phyloP scores from a whole-genome alignment of 345 rosid genomes.

The Ailanthus altissimus region DNA sequence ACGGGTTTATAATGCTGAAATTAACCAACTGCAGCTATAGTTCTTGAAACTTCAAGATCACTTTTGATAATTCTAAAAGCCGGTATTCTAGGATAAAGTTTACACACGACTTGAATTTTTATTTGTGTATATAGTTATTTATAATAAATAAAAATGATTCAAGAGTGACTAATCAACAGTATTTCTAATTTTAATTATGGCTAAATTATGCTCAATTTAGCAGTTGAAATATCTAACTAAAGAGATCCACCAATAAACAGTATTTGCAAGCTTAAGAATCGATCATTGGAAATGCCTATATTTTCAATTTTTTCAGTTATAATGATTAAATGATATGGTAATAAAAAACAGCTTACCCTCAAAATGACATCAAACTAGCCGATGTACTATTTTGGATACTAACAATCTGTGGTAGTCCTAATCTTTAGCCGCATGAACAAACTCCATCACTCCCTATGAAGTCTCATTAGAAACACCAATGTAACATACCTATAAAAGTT shows the following conservation, averaged over 20 bases:
- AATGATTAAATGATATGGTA: slow-evolving; percentile 3
- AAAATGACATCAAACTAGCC: slow-evolving; percentile 61
- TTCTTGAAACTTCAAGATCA: background rate
- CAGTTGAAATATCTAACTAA: background rate
- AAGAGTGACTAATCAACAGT: background rate
- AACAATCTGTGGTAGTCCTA: slow-evolving; percentile 87
- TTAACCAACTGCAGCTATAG: background rate
- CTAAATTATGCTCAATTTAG: background rate
- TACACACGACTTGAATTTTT: background rate
- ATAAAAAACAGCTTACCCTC: slow-evolving; percentile 50
- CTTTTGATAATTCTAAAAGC: background rate
- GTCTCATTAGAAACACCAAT: slow-evolving; percentile 92
- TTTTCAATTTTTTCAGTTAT: slow-evolving; percentile 2
- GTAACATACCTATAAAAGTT: slow-evolving; percentile 62
- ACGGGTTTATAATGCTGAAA: slow-evolving; percentile 5
- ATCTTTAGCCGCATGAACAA: slow-evolving; percentile 74
- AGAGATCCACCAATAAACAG: background rate
- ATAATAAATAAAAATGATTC: background rate
- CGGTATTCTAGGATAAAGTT: background rate
- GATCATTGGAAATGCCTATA: background rate
- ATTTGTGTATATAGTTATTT: background rate
- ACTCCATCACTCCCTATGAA: slow-evolving; percentile 95
- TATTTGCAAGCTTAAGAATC: background rate
- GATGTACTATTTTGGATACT: slow-evolving; percentile 87
- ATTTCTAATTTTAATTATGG: background rate